phyloP scores from a whole-genome alignment of 1,284 basidiomycete genomes.

The Sanghuangporus baumii region DNA sequence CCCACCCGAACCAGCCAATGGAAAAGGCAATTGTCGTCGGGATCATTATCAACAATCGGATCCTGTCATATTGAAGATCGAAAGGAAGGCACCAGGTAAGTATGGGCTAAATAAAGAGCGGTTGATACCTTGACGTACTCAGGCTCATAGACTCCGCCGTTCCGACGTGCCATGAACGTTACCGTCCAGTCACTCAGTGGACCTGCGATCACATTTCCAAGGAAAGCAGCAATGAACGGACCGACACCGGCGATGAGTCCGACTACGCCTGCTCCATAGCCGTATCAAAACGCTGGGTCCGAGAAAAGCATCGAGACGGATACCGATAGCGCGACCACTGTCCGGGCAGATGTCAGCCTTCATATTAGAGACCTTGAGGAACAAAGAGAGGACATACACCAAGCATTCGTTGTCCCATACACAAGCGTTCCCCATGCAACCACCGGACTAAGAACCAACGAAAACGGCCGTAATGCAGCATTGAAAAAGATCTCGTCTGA shows the following conservation, averaged over 20 bases:
- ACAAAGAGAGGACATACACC: constrained; percentile 14
- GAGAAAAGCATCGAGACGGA: constrained; percentile 20
- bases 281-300: constrained; percentile 17
- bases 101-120: not conserved
- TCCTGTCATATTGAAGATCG: constrained; percentile 1
- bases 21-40: constrained; percentile 15
- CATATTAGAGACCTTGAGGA: not conserved
- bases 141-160: constrained; percentile 18
- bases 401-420: constrained; percentile 19
- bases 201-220: constrained; percentile 18
- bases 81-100: not conserved
- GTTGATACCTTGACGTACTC: constrained; percentile 7
- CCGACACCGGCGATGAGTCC: constrained; percentile 20
- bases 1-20: constrained; percentile 22
- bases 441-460: constrained; percentile 16
- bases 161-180: constrained; percentile 15
- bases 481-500: constrained; percentile 16
- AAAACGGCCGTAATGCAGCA: constrained; percentile 15
- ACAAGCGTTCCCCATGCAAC: constrained; percentile 19
- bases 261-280: constrained; percentile 16
- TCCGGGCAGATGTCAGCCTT: not conserved
- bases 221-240: constrained; percentile 18
- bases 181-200: constrained; percentile 19
- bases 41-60: constrained; percentile 18
- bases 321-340: constrained; percentile 19